A percentile compares a stretch with the other conserved stretches of the same genome.
phyloP scores from a whole-genome alignment of 208 protist species.

The Leishmania turanica region DNA sequence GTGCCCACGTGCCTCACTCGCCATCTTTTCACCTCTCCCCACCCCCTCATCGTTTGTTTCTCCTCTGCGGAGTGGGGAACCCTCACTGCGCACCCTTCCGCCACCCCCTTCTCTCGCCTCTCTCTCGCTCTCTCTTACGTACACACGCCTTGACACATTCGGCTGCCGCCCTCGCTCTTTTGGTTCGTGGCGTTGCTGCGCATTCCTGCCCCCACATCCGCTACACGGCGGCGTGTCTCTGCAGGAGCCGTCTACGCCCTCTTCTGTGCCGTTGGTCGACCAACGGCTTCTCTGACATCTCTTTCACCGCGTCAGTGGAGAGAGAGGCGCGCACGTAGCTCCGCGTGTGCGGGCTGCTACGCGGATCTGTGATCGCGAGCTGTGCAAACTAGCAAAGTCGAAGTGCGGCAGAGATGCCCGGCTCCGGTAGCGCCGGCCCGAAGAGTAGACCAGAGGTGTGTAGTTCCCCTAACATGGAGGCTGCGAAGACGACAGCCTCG shows the following conservation, averaged over 20 bases:
- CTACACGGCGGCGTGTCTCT: neutral
- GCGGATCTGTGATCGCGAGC: neutral
- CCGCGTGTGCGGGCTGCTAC: neutral
- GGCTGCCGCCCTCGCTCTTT: neutral
- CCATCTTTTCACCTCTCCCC: neutral
- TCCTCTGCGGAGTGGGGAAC: neutral
- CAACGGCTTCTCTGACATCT: neutral
- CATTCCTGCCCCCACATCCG: neutral
- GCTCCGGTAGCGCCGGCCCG: neutral
- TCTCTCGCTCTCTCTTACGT: no score
- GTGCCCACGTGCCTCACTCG: neutral
- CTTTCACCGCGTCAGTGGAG: neutral
- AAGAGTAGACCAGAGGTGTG: slow-evolving; percentile 3
- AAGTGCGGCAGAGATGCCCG: neutral
- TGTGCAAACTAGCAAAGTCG: neutral
- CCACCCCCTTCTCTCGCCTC: neutral
- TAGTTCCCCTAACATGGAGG: neutral
- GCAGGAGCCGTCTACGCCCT: neutral
- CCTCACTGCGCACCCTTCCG: neutral
- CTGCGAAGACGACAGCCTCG: neutral
- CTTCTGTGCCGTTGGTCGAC: neutral
- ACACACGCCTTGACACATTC: neutral
- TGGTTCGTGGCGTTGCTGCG: no score
- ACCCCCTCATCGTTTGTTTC: neutral
- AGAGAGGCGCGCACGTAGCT: neutral